These are phyloP conservation scores for Geotrichum citri-aurantii DNA, from an alignment of 1,139 yeast species.

Conservation along the genomic window DNA sequence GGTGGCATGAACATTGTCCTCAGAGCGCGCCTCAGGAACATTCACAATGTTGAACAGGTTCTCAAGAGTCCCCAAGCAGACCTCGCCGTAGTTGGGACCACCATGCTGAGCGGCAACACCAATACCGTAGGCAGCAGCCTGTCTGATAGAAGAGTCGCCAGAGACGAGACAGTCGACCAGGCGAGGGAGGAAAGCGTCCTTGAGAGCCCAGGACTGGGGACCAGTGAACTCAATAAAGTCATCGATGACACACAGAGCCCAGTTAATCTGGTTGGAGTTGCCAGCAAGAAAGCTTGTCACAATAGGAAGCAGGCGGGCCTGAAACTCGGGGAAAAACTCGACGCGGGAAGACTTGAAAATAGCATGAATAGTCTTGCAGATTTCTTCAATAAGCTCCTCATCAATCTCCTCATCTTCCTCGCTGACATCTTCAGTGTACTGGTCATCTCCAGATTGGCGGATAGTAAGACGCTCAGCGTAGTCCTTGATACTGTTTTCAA, in stretches of 20 bases:
- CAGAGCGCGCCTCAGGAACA: constrained; percentile 80
- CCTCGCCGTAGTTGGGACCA: constrained; percentile 56
- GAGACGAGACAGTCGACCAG: constrained; percentile 58
- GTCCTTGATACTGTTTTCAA: constrained; percentile 58
- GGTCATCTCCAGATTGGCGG: constrained; percentile 51
- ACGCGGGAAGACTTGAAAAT: constrained; percentile 60
- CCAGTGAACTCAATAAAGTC: constrained; percentile 81
- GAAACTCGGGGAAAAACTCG: constrained; percentile 61
- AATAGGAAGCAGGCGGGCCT: constrained; percentile 36
- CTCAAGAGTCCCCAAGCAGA: constrained; percentile 63
- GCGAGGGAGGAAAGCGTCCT: constrained; percentile 57
- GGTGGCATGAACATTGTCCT: constrained; percentile 79
- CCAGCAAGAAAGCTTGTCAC: constrained; percentile 42
- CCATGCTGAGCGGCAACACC: constrained; percentile 85
- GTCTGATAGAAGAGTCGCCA: constrained; percentile 67
- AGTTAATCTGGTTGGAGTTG: constrained; percentile 61
- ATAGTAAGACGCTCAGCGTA: constrained; percentile 68
- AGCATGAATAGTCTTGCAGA: constrained; percentile 69
- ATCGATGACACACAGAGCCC: constrained; percentile 75
- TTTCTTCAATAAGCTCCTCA: constrained; percentile 81
- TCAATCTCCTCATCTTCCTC: constrained; percentile 86
- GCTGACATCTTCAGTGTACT: constrained; percentile 58
- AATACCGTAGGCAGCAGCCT: constrained; percentile 78
- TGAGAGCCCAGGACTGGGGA: constrained; percentile 55
- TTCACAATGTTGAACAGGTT: constrained; percentile 68